These are phyloP conservation scores for Sugiyamaella chiloensis DNA, from an alignment of 805 yeast species.

Conservation along the genomic window DNA sequence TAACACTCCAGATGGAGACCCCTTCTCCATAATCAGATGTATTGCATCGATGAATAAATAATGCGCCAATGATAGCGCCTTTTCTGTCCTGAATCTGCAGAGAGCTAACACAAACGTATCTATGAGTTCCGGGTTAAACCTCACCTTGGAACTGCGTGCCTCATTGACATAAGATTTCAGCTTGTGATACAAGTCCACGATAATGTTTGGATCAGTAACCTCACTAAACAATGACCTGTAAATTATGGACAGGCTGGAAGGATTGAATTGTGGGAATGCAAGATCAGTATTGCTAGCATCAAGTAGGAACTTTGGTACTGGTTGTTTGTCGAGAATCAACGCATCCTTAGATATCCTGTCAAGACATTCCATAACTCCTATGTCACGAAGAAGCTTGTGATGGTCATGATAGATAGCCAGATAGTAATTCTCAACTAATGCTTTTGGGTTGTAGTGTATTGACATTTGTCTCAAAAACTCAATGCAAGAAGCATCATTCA, in stretches of 20 bases:
- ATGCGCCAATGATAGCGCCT: conserved; percentile 23
- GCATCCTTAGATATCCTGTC: not conserved
- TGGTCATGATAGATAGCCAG: conserved; percentile 10
- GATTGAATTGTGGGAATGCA: no score
- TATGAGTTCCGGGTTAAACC: conserved; percentile 4
- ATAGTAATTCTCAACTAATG: conserved; percentile 20
- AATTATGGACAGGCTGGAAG: conserved; percentile 23
- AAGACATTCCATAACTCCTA: conserved; percentile 19
- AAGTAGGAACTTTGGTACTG: not conserved
- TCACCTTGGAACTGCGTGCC: not conserved
- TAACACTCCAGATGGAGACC: conserved; percentile 1
- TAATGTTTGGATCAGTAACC: conserved; percentile 17
- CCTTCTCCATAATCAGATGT: conserved; percentile 9
- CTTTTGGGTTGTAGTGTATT: conserved; percentile 22
- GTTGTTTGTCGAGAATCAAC: not conserved
- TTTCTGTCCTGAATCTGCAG: conserved; percentile 11
- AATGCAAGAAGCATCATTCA: conserved; percentile 22
- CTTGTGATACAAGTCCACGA: conserved; percentile 18
- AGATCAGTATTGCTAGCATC: not conserved
- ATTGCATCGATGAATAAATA: conserved; percentile 19
- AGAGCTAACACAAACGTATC: conserved; percentile 29
- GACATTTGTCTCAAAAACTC: conserved; percentile 28
- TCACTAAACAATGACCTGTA: conserved; percentile 29
- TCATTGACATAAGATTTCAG: conserved; percentile 14
- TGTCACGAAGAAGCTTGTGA: conserved; percentile 6